Evolutionary conservation across 345 rosid genomes (phyloP).

Genomic region (Ceriops decandra): DNA sequence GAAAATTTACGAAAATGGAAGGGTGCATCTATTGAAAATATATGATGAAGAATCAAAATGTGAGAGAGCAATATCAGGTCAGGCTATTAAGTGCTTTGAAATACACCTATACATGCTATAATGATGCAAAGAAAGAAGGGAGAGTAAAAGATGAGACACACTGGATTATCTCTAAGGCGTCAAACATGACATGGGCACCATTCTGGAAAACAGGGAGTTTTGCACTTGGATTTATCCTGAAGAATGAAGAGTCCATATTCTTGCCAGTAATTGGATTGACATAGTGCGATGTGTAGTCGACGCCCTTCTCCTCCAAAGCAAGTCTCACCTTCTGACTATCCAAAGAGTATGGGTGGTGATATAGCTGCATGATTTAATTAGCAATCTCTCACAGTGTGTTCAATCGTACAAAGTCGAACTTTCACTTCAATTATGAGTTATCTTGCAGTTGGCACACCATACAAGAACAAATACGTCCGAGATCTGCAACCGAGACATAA

Average conservation of each 20-base stretch:
- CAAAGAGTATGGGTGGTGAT: slow-evolving; percentile 84
- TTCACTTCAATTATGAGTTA: neutral
- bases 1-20: too few relatives aligned
- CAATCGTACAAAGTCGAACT: neutral
- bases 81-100: slow-evolving; percentile 5
- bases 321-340: slow-evolving; percentile 90
- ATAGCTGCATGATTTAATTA: slow-evolving; percentile 63
- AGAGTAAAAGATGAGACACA: slow-evolving; percentile 36
- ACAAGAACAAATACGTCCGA: neutral
- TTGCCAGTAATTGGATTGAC: slow-evolving; percentile 78
- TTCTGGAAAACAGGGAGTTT: slow-evolving; percentile 88
- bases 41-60: neutral
- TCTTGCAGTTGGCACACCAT: neutral
- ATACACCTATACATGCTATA: neutral
- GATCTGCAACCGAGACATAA: too few relatives aligned
- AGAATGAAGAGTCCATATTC: slow-evolving; percentile 75
- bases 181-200: slow-evolving; percentile 66
- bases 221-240: slow-evolving; percentile 64
- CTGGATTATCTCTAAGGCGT: slow-evolving; percentile 79
- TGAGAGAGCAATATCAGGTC: too few relatives aligned
- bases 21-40: neutral
- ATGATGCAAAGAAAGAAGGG: neutral
- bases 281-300: slow-evolving; percentile 92
- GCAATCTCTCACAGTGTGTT: neutral
- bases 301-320: slow-evolving; percentile 87